Evolutionary conservation across 164 flowering plant genomes (phyloP).

Genomic region (Aristolochia fimbriata): DNA sequence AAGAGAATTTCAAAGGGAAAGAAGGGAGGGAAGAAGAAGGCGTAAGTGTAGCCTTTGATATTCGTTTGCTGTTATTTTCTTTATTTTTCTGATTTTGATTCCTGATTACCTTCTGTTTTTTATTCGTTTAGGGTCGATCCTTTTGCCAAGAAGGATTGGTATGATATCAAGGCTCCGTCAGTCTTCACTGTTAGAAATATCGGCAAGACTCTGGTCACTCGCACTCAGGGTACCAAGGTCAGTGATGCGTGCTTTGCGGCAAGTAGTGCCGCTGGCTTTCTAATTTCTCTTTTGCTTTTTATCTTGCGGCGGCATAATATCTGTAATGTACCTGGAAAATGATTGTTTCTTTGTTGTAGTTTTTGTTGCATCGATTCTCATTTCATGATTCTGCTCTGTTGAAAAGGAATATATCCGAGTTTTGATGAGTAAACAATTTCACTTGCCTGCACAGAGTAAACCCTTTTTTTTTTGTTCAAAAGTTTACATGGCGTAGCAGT

Average conservation of each 20-base stretch:
- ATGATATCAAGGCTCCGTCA: slow-evolving; percentile 79
- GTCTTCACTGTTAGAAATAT: slow-evolving; percentile 45
- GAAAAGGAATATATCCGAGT: too few species aligned
- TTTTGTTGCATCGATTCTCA: too few species aligned
- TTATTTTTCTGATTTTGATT: background rate
- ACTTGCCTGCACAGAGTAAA: too few species aligned
- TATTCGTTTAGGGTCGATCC: slow-evolving; percentile 51
- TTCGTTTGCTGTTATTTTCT: background rate
- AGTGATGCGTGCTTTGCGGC: background rate
- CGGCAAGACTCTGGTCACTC: slow-evolving; percentile 81
- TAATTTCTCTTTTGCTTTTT: too few species aligned
- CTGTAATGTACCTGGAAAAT: too few species aligned
- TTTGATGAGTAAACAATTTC: too few species aligned
- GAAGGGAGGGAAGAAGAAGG: slow-evolving; percentile 96
- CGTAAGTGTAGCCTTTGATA: slow-evolving; percentile 29
- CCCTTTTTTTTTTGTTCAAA: too few species aligned
- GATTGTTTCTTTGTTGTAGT: too few species aligned
- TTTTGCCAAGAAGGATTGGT: slow-evolving; percentile 89
- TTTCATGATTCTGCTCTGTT: too few species aligned
- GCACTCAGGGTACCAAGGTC: slow-evolving; percentile 96
- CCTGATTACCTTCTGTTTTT: background rate
- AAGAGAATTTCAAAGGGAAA: slow-evolving; percentile 96
- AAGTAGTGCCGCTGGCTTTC: too few species aligned
- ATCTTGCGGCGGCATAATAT: too few species aligned
- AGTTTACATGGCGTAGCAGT: too few species aligned